A percentile compares a stretch with the other conserved stretches of the same genome.
These are phyloP conservation scores for Triticum turgidum DNA, from an alignment of 176 grass and related monocot species.

Conservation along the genomic window DNA sequence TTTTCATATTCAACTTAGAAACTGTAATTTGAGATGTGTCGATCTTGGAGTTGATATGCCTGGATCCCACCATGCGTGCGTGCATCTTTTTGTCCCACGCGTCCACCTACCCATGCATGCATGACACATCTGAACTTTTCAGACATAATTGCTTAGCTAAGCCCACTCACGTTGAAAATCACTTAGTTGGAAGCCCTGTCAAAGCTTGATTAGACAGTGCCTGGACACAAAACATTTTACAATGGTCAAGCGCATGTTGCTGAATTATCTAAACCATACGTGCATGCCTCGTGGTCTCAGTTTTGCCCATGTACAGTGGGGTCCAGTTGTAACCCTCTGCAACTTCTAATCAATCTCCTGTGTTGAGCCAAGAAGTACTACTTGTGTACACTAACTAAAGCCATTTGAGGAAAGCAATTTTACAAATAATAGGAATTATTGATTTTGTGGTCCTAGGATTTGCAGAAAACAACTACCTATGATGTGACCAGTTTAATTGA, in stretches of 20 bases:
- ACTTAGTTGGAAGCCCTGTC: not conserved
- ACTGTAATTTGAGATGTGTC: too few relatives aligned
- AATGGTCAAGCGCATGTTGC: slow-evolving; percentile 8
- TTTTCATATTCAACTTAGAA: too few relatives aligned
- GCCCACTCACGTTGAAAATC: not conserved
- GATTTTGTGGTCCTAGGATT: slow-evolving; percentile 12
- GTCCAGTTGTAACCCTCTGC: not conserved
- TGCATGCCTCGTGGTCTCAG: slow-evolving; percentile 3
- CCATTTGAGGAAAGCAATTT: not conserved
- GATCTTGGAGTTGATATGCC: not conserved
- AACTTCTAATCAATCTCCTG: not conserved
- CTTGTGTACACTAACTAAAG: not conserved
- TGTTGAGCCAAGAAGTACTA: not conserved
- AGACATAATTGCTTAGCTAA: slow-evolving; percentile 5
- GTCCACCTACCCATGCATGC: not conserved
- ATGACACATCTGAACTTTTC: slow-evolving; percentile 2
- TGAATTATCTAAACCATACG: not conserved
- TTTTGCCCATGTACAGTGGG: not conserved
- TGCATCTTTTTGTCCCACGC: not conserved
- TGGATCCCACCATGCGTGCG: not conserved
- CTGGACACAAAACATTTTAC: not conserved
- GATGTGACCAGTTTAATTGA: not conserved
- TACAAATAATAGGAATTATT: not conserved
- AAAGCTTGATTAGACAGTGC: slow-evolving; percentile 19
- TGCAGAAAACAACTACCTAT: not conserved